A percentile compares a stretch with the other conserved stretches of the same genome.
These are phyloP conservation scores for Leptographium procerum DNA, from an alignment of 2,329 filamentous ascomycete species.

Conservation along the genomic window DNA sequence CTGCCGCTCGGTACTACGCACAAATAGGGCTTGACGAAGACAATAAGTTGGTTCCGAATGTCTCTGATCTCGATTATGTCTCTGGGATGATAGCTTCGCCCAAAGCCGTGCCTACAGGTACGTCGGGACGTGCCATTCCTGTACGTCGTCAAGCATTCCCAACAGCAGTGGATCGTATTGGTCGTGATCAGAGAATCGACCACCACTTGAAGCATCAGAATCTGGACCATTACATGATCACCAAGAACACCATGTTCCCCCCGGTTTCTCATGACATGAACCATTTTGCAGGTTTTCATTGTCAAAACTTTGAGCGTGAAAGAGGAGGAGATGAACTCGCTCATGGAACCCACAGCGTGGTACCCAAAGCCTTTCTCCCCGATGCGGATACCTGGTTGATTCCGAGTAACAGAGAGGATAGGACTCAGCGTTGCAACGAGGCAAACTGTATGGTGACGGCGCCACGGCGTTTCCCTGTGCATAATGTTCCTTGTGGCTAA, in stretches of 20 bases:
- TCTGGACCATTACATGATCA: not conserved
- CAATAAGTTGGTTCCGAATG: not conserved
- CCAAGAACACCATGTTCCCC: no score
- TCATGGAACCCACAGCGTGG: no score
- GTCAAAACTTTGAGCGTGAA: no score
- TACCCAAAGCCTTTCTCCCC: no score
- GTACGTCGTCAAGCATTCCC: not conserved
- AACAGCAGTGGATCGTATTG: not conserved
- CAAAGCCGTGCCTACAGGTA: not conserved
- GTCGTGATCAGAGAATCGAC: not conserved
- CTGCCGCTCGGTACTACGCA: slow-evolving; percentile 1
- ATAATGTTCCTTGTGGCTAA: not conserved
- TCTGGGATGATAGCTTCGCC: no score
- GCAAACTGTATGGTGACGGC: not conserved
- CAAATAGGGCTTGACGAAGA: not conserved
- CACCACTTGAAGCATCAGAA: not conserved
- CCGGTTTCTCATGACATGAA: no score
- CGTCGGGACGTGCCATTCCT: not conserved
- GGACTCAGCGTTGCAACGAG: not conserved
- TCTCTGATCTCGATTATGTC: no score
- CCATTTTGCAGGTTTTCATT: no score
- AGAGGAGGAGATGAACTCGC: no score
- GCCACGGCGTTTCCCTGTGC: not conserved
- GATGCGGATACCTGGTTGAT: no score
- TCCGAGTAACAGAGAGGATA: not conserved